Percentiles rank a stretch among this genome's conserved stretches.
Conservation (phyloP, 2,329 filamentous ascomycete species). For the Escovopsis sp. region DNA sequence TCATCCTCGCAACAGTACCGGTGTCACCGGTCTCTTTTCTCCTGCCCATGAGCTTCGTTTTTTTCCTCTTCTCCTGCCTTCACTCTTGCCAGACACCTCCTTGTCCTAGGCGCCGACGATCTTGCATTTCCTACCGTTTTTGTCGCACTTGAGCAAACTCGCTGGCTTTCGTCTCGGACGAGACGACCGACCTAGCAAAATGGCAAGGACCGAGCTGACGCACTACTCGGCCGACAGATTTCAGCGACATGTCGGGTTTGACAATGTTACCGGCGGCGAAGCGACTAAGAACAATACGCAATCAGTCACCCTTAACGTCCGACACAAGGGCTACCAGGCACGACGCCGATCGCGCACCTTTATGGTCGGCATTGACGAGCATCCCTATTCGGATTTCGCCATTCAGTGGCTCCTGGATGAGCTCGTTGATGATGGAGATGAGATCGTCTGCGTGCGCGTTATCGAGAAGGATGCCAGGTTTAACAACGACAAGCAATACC, state of each 20-base stretch:
- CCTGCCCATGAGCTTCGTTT: not conserved
- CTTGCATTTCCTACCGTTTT: not conserved
- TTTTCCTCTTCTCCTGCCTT: not conserved
- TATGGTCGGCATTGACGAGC: slow-evolving; percentile 79
- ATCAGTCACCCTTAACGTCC: slow-evolving; percentile 69
- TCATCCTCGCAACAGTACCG: not conserved
- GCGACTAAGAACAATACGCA: slow-evolving; percentile 42
- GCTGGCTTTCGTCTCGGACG: not conserved
- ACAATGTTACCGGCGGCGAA: slow-evolving; percentile 42
- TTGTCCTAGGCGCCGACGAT: too few relatives aligned
- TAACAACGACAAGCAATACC: slow-evolving; percentile 56
- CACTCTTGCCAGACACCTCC: too few relatives aligned
- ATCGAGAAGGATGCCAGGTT: slow-evolving; percentile 68
- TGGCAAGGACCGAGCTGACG: slow-evolving; percentile 29
- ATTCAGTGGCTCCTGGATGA: slow-evolving; percentile 87
- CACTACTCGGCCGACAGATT: slow-evolving; percentile 31
- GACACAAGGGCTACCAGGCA: slow-evolving; percentile 73
- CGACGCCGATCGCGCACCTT: slow-evolving; percentile 73
- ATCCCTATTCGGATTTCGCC: slow-evolving; percentile 83
- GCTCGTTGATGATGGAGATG: slow-evolving; percentile 83
- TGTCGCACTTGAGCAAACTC: too few relatives aligned
- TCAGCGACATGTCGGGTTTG: slow-evolving; percentile 43
- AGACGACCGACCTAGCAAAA: too few relatives aligned
- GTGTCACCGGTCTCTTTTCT: not conserved
- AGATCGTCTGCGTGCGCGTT: slow-evolving; percentile 79